Percentiles rank a stretch among this genome's conserved stretches.
phyloP scores from a whole-genome alignment of 108 stramenopile genomes.

The Ochromonas danica region DNA sequence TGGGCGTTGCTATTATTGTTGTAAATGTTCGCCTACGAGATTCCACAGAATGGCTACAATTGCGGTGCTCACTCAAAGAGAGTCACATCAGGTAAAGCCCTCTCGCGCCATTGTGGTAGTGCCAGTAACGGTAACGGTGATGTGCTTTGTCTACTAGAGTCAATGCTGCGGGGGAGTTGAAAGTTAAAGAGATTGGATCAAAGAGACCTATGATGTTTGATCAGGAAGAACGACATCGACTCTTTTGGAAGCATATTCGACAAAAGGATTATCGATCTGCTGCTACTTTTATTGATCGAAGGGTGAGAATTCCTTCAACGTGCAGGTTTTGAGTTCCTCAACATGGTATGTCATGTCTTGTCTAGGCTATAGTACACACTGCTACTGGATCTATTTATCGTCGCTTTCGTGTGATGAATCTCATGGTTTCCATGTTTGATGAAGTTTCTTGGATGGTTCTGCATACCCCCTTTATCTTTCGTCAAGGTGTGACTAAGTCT shows the following conservation, averaged over 20 bases:
- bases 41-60: background rate
- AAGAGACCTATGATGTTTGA: too few species aligned
- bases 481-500: background rate
- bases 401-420: slow-evolving; percentile 8
- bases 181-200: too few species aligned
- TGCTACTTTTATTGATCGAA: slow-evolving; percentile 6
- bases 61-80: slow-evolving; percentile 21
- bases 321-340: too few species aligned
- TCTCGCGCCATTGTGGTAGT: too few species aligned
- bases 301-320: too few species aligned
- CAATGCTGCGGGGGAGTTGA: too few species aligned
- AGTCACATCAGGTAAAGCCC: too few species aligned
- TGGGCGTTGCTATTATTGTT: slow-evolving; percentile 1
- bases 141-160: too few species aligned
- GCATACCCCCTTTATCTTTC: background rate
- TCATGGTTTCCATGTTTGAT: slow-evolving; percentile 8
- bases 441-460: background rate
- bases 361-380: background rate
- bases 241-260: slow-evolving; percentile 5
- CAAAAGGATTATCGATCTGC: slow-evolving; percentile 2
- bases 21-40: background rate
- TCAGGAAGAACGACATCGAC: slow-evolving; percentile 20
- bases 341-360: background rate
- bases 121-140: too few species aligned
- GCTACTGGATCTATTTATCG: background rate